Evolutionary conservation across 495 filamentous ascomycete genomes (phyloP).

Genomic region (Aspergillus heteromorphus): DNA sequence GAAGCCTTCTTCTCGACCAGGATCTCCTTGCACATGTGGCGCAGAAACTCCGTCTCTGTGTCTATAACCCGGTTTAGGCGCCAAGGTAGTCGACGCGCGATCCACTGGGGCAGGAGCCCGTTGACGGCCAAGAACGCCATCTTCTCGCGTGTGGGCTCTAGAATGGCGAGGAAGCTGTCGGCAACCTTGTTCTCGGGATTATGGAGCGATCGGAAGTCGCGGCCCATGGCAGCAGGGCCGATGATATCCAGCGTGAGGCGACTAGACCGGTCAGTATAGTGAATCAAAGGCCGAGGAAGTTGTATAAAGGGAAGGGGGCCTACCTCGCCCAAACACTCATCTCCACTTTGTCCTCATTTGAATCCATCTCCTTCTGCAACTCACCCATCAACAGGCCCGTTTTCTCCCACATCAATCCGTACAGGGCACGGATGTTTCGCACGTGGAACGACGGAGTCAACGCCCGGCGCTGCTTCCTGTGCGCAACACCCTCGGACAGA

Average conservation of each 20-base stretch:
- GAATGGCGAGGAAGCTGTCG: conserved; percentile 56
- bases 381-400: conserved; percentile 36
- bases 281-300: not conserved
- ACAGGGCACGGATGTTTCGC: conserved; percentile 76
- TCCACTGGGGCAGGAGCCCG: conserved; percentile 41
- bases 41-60: conserved; percentile 53
- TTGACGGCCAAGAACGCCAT: conserved; percentile 44
- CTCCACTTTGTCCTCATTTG: conserved; percentile 54
- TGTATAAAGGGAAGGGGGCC: not conserved
- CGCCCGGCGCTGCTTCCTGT: conserved; percentile 65
- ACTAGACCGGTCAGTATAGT: conserved; percentile 25
- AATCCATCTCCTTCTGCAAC: conserved; percentile 35
- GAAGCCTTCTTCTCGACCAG: conserved; percentile 56
- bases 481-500: conserved; percentile 75
- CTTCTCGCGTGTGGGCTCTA: conserved; percentile 46
- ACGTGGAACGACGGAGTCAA: conserved; percentile 81
- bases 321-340: conserved; percentile 60
- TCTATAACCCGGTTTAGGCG: conserved; percentile 59
- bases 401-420: conserved; percentile 72
- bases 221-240: conserved; percentile 72
- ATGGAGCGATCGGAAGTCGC: conserved; percentile 68
- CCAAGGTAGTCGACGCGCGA: conserved; percentile 55
- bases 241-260: conserved; percentile 85
- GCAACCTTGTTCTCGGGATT: conserved; percentile 60
- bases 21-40: conserved; percentile 56